These are phyloP conservation scores for Gastrolobium villosum DNA, from an alignment of 306 rosid genomes.

Conservation along the genomic window DNA sequence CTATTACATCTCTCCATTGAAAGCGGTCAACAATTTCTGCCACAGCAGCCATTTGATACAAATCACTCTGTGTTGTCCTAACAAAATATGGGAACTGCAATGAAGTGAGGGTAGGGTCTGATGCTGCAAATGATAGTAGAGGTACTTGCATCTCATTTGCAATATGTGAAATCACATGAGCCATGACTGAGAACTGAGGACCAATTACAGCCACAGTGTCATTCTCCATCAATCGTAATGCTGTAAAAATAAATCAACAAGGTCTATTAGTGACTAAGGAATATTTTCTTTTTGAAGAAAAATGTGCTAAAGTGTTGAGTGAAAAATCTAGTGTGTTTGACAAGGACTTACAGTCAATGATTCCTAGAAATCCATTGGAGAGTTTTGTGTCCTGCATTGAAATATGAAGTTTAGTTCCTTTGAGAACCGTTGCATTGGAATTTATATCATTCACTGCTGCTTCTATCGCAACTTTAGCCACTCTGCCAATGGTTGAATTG, in stretches of 20 bases:
- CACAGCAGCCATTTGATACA: conserved; percentile 81
- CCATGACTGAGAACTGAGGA: conserved; percentile 58
- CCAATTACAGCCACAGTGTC: conserved; percentile 64
- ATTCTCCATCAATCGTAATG: conserved; percentile 61
- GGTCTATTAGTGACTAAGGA: neutral
- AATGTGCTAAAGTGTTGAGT: neutral
- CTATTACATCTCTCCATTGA: conserved; percentile 82
- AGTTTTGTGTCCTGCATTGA: conserved; percentile 50
- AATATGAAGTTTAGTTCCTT: conserved; percentile 56
- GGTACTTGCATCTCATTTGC: conserved; percentile 62
- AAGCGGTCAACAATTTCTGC: conserved; percentile 71
- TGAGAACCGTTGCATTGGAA: conserved; percentile 51
- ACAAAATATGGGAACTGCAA: conserved; percentile 84
- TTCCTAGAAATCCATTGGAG: conserved; percentile 61
- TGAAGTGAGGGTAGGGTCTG: conserved; percentile 78
- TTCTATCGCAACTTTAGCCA: conserved; percentile 64
- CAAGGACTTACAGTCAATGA: conserved; percentile 53
- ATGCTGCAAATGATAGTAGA: conserved; percentile 60
- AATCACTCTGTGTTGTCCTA: conserved; percentile 72
- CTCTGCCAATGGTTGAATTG: conserved; percentile 58
- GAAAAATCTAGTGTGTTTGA: neutral
- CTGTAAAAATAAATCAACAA: conserved; percentile 27
- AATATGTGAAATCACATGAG: conserved; percentile 58
- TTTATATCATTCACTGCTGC: conserved; percentile 68
- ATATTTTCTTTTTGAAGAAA: neutral